Evolutionary conservation across 2,329 filamentous ascomycete genomes (phyloP).

Genomic region (Penicillium griseofulvum): DNA sequence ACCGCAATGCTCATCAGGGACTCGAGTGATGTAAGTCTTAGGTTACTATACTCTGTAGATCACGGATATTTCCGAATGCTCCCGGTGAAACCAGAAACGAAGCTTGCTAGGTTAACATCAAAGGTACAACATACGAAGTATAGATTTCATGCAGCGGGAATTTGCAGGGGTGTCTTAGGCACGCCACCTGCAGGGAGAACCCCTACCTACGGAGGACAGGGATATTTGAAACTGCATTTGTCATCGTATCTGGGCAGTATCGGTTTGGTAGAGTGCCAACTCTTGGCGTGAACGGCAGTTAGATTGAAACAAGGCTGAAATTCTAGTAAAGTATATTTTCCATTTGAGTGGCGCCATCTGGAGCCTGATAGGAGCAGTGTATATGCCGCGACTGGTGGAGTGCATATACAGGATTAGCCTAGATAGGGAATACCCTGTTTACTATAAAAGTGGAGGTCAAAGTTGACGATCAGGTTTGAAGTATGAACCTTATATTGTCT

Average conservation of each 20-base stretch:
- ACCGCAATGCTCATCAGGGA: slow-evolving; percentile 6
- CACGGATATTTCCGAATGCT: slow-evolving; percentile 4
- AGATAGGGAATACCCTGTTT: not conserved
- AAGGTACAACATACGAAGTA: not conserved
- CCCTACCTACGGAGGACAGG: no score
- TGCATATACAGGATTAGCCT: not conserved
- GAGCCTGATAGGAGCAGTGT: not conserved
- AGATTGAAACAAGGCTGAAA: not conserved
- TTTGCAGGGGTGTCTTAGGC: not conserved
- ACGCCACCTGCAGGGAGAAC: not conserved
- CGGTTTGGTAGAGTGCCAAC: not conserved
- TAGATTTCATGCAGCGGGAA: not conserved
- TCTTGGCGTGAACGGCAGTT: not conserved
- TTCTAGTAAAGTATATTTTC: not conserved
- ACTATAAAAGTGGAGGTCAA: not conserved
- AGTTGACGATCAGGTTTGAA: not conserved
- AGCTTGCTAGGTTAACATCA: not conserved
- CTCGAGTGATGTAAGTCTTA: not conserved
- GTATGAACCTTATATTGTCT: not conserved
- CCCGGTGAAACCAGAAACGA: no score
- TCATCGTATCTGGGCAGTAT: not conserved
- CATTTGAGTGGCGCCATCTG: not conserved
- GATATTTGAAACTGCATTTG: not conserved
- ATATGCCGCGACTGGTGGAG: not conserved
- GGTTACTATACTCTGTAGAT: not conserved